Conservation (phyloP, 1,284 basidiomycete genomes). For the Cutaneotrichosporon cavernicola region DNA sequence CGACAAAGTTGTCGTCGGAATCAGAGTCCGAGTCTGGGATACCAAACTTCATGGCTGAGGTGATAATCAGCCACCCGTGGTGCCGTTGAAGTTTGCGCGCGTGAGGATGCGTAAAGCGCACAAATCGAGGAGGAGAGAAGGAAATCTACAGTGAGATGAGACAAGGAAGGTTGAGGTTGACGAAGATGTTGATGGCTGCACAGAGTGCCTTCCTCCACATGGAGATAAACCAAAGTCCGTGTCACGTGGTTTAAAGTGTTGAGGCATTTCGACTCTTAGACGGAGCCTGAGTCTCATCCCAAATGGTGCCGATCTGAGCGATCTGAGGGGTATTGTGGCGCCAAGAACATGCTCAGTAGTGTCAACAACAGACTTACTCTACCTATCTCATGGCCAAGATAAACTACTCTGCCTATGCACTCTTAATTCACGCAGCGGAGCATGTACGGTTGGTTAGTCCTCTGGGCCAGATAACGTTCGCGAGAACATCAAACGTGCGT, state of each 20-base stretch:
- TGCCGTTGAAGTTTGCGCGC: neutral
- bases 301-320: no score
- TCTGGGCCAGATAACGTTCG: no score
- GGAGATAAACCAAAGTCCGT: neutral
- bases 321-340: no score
- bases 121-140: neutral
- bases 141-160: neutral
- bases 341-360: no score
- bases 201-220: neutral
- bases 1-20: conserved; percentile 25
- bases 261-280: neutral
- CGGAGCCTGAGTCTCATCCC: no score
- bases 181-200: neutral
- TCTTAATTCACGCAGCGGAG: no score
- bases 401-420: no score
- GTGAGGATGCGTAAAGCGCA: neutral
- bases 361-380: no score
- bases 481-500: neutral
- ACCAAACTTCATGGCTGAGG: conserved; percentile 34
- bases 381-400: no score
- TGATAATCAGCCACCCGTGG: neutral
- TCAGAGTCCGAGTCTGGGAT: conserved; percentile 33
- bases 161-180: neutral
- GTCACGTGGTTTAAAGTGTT: neutral
- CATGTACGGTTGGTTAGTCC: no score